A percentile compares a stretch with the other conserved stretches of the same genome.
These are phyloP conservation scores for Chaetothyriales sp. DNA, from an alignment of 2,329 filamentous ascomycete genomes.

Conservation along the genomic window DNA sequence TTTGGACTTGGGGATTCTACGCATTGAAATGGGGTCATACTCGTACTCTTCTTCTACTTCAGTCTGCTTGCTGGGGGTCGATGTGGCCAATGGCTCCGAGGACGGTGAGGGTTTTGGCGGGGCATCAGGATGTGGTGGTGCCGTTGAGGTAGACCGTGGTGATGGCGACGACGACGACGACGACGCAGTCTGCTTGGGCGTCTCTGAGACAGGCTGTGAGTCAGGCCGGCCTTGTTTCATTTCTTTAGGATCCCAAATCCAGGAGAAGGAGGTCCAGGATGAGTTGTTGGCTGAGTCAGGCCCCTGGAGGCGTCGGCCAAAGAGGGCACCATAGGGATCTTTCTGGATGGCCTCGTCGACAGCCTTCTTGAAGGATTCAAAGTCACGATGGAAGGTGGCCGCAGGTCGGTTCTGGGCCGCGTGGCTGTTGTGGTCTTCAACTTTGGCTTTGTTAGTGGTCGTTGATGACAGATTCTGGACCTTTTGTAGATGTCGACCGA, in stretches of 20 bases:
- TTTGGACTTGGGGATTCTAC: slow-evolving; percentile 21
- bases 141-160: background rate
- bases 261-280: slow-evolving; percentile 21
- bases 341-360: slow-evolving; percentile 22
- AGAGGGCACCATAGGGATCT: slow-evolving; percentile 28
- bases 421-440: slow-evolving; percentile 3
- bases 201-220: background rate
- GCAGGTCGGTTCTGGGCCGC: background rate
- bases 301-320: slow-evolving; percentile 22
- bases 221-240: slow-evolving; percentile 1
- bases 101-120: background rate
- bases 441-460: slow-evolving; percentile 1
- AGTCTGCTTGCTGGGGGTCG: background rate
- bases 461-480: slow-evolving; percentile 7
- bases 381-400: slow-evolving; percentile 17
- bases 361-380: slow-evolving; percentile 23
- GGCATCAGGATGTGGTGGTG: background rate
- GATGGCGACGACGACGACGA: too few relatives aligned
- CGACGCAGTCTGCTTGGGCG: background rate
- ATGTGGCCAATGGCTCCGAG: background rate
- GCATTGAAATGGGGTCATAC: slow-evolving; percentile 30
- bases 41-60: slow-evolving; percentile 14
- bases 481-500: slow-evolving; percentile 5
- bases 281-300: slow-evolving; percentile 10
- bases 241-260: slow-evolving; percentile 16